These are phyloP conservation scores for Pyrus communis DNA, from an alignment of 306 rosid genomes.

Conservation along the genomic window DNA sequence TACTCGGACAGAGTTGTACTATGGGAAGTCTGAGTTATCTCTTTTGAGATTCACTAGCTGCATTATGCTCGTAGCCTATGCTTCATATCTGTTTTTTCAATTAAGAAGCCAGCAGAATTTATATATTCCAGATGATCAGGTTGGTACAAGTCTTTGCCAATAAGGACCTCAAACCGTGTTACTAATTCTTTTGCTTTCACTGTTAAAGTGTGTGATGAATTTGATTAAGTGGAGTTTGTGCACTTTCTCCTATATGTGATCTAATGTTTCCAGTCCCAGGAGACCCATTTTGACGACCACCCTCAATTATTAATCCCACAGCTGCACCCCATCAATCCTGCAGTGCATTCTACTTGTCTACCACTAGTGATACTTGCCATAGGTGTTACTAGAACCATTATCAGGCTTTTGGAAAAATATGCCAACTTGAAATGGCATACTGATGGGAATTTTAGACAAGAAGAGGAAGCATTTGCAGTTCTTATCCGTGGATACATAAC, in stretches of 20 bases:
- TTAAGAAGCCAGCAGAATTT: slow-evolving; percentile 33
- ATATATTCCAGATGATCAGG: slow-evolving; percentile 40
- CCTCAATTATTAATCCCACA: no score
- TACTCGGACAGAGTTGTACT: no score
- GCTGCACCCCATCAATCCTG: no score
- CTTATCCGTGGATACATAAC: no score
- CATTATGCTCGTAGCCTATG: slow-evolving; percentile 64
- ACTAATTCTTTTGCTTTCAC: neutral
- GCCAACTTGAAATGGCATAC: no score
- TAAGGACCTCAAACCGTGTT: neutral
- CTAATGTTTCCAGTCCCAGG: neutral
- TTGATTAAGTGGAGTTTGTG: neutral
- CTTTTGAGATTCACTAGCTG: slow-evolving; percentile 71
- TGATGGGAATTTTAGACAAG: no score
- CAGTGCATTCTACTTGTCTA: no score
- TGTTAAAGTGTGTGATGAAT: neutral
- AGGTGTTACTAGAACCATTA: no score
- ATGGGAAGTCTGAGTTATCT: slow-evolving; percentile 48
- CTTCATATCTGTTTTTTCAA: slow-evolving; percentile 46
- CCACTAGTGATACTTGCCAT: no score
- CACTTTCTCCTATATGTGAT: neutral
- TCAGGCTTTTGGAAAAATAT: no score
- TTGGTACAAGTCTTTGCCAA: slow-evolving; percentile 1
- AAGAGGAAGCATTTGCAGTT: no score
- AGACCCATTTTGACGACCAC: no score